Conservation (phyloP, 768 basidiomycete genomes). For the Termitomyces titanicus region DNA sequence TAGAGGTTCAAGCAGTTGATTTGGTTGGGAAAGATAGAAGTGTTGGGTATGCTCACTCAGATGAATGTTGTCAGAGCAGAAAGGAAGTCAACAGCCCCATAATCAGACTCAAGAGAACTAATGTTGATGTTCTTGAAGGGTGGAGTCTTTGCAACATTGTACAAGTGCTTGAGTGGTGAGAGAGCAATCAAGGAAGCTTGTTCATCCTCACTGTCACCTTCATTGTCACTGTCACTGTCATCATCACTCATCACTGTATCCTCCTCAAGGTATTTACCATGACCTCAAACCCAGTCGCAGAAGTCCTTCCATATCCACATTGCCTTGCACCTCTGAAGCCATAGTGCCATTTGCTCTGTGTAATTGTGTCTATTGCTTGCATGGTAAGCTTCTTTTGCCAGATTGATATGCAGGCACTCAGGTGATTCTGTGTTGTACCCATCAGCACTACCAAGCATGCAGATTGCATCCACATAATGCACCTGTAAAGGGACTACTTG, state of each 20-base stretch:
- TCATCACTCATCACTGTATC: neutral
- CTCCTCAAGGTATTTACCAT: neutral
- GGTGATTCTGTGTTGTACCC: constrained; percentile 1
- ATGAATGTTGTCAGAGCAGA: neutral
- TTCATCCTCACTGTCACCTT: neutral
- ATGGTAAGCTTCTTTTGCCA: constrained; percentile 13
- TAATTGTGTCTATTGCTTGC: constrained; percentile 27
- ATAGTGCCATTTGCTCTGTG: constrained; percentile 33
- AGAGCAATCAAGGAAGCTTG: neutral
- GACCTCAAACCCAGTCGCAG: neutral
- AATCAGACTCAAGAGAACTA: neutral
- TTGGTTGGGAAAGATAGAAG: neutral
- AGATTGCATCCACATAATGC: constrained; percentile 29
- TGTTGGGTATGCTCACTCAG: neutral
- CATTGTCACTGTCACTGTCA: neutral
- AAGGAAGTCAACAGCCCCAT: neutral
- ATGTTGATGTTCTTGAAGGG: neutral
- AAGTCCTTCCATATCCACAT: neutral
- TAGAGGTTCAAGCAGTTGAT: neutral
- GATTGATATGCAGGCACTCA: neutral
- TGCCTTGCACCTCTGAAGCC: constrained; percentile 22
- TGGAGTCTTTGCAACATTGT: neutral
- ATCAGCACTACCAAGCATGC: constrained; percentile 15
- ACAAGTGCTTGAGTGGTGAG: neutral
- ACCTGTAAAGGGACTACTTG: too few relatives aligned